Conservation (phyloP, 768 basidiomycete genomes). For the Floccularia luteovirens region DNA sequence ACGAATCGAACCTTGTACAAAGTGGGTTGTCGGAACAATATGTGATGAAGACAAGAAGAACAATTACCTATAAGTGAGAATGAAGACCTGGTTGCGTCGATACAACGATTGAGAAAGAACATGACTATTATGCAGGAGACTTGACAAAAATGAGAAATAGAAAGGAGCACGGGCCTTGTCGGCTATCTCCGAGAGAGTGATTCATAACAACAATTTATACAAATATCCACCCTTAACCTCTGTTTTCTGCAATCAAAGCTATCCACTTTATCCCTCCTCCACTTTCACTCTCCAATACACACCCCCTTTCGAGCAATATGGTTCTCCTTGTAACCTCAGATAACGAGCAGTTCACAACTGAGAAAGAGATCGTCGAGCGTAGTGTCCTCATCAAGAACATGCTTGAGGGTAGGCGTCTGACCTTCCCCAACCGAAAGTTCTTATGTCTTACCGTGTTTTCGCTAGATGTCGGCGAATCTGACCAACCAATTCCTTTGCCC, state of each 20-base stretch:
- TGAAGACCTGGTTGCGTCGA: slow-evolving; percentile 30
- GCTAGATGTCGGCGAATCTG: slow-evolving; percentile 88
- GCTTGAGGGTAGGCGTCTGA: slow-evolving; percentile 74
- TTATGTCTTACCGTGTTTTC: slow-evolving; percentile 7
- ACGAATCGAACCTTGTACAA: slow-evolving; percentile 60
- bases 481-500: slow-evolving; percentile 90
- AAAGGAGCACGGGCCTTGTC: slow-evolving; percentile 11
- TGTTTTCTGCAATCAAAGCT: too few relatives aligned
- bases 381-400: slow-evolving; percentile 98
- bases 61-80: slow-evolving; percentile 40
- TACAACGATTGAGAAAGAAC: slow-evolving; percentile 41
- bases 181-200: slow-evolving; percentile 28
- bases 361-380: slow-evolving; percentile 92
- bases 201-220: slow-evolving; percentile 9
- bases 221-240: slow-evolving; percentile 6
- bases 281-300: slow-evolving; percentile 7
- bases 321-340: slow-evolving; percentile 91
- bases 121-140: slow-evolving; percentile 17
- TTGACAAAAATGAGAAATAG: slow-evolving; percentile 16
- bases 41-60: slow-evolving; percentile 3
- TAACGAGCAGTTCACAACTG: slow-evolving; percentile 89
- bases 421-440: slow-evolving; percentile 4
- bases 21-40: slow-evolving; percentile 3
- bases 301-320: slow-evolving; percentile 34
- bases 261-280: slow-evolving; percentile 12